These are phyloP conservation scores for Dispira parvispora DNA, from an alignment of 192 early-diverging fungal genomes.

Conservation along the genomic window DNA sequence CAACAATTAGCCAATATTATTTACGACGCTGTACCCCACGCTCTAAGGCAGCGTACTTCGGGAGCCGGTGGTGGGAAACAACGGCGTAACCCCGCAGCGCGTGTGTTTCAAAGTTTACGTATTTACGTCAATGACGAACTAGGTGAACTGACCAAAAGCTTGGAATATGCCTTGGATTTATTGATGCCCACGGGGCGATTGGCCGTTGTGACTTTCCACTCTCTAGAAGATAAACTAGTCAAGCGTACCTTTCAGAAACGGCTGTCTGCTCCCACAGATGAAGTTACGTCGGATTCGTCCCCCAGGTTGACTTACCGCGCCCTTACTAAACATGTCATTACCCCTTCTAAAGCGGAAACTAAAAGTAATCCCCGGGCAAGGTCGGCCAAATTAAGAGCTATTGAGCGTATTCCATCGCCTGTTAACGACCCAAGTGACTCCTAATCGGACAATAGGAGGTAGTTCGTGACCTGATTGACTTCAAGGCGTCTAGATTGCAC, in stretches of 20 bases:
- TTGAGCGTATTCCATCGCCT: slow-evolving; percentile 12
- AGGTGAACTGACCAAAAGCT: slow-evolving; percentile 31
- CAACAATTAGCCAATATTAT: slow-evolving; percentile 34
- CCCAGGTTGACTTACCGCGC: slow-evolving; percentile 13
- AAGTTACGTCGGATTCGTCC: not conserved
- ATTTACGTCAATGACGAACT: slow-evolving; percentile 63
- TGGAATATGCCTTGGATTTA: slow-evolving; percentile 31
- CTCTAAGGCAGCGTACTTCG: slow-evolving; percentile 14
- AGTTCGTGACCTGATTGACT: too few species aligned
- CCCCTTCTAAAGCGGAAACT: slow-evolving; percentile 29
- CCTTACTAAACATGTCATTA: slow-evolving; percentile 23
- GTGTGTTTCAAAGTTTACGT: slow-evolving; percentile 38
- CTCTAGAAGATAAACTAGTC: slow-evolving; percentile 52
- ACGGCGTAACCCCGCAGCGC: slow-evolving; percentile 34
- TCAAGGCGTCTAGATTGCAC: too few species aligned
- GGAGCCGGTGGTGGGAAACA: slow-evolving; percentile 20
- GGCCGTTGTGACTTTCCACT: slow-evolving; percentile 54
- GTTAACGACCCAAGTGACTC: too few species aligned
- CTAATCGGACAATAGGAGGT: too few species aligned
- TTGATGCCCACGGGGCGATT: slow-evolving; percentile 33
- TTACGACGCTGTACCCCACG: slow-evolving; percentile 27
- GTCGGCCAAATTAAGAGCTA: slow-evolving; percentile 30
- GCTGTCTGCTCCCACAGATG: not conserved
- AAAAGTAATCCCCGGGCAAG: slow-evolving; percentile 37
- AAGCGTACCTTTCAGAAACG: slow-evolving; percentile 34